Conservation (phyloP, 305 asterid genomes). For the Fraxinus velutina region DNA sequence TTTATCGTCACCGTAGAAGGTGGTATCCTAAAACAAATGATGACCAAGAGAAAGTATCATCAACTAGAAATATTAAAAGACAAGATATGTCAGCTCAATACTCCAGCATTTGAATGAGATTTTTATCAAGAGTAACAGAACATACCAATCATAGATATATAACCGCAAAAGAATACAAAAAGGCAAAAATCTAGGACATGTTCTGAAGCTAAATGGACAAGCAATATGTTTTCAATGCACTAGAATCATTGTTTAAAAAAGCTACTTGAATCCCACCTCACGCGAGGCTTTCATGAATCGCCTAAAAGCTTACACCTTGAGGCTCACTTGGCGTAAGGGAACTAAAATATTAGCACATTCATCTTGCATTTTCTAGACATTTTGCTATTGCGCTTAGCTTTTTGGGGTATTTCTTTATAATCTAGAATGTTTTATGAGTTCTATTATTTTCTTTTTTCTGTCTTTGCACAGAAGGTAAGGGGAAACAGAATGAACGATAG, state of each 20-base stretch:
- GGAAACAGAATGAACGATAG: not conserved
- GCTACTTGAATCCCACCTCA: not conserved
- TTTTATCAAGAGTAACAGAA: not conserved
- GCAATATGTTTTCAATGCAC: not conserved
- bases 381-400: not conserved
- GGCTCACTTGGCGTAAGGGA: not conserved
- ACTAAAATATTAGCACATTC: not conserved
- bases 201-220: not conserved
- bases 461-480: not conserved
- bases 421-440: not conserved
- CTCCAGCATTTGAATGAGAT: not conserved
- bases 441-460: not conserved
- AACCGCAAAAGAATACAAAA: not conserved
- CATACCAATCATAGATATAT: not conserved
- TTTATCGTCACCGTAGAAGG: not conserved
- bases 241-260: not conserved
- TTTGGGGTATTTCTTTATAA: not conserved
- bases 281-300: not conserved
- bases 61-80: not conserved
- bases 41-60: not conserved
- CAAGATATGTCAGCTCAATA: not conserved
- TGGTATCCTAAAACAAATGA: not conserved
- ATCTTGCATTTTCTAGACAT: not conserved
- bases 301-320: not conserved
- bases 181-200: not conserved